Percentiles rank a stretch among this genome's conserved stretches.
Evolutionary conservation across 441 rosid species (phyloP).

Genomic region (Pelargonium citronellum): DNA sequence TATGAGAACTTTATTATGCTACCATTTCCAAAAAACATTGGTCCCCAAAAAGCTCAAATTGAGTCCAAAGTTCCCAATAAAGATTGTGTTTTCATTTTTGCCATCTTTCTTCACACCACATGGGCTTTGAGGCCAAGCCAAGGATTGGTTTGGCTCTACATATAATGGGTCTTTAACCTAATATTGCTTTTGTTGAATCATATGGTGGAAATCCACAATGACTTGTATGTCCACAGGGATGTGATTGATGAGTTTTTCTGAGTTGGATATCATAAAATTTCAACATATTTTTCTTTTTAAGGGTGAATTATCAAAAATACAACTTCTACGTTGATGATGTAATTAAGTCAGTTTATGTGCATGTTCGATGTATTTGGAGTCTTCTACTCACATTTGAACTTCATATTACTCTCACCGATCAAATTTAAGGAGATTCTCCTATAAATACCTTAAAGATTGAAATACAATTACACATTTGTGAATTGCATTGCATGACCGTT

Average conservation of each 20-base stretch:
- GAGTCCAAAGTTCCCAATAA: conserved; percentile 16
- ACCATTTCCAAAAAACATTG: conserved; percentile 16
- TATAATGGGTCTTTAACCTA: conserved; percentile 12
- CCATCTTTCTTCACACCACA: conserved; percentile 17
- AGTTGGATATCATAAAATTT: conserved; percentile 35
- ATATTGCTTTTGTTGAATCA: conserved; percentile 20
- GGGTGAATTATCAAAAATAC: background rate
- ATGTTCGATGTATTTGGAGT: too few relatives aligned
- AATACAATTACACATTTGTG: too few relatives aligned
- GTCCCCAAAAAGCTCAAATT: conserved; percentile 20
- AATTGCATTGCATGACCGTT: too few relatives aligned
- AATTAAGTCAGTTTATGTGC: too few relatives aligned
- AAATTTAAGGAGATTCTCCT: too few relatives aligned
- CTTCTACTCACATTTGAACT: too few relatives aligned
- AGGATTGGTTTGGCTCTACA: conserved; percentile 19
- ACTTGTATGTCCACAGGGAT: conserved; percentile 23
- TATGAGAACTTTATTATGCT: conserved; percentile 14
- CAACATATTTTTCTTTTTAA: conserved; percentile 12
- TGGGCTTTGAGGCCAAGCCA: conserved; percentile 28
- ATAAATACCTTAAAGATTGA: too few relatives aligned
- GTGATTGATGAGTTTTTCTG: conserved; percentile 21
- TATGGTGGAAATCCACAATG: conserved; percentile 28
- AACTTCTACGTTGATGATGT: background rate
- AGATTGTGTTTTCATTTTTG: conserved; percentile 6
- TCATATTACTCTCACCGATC: too few relatives aligned